Evolutionary conservation across 176 grass and related monocot genomes (phyloP).

Genomic region (Oryza punctata): DNA sequence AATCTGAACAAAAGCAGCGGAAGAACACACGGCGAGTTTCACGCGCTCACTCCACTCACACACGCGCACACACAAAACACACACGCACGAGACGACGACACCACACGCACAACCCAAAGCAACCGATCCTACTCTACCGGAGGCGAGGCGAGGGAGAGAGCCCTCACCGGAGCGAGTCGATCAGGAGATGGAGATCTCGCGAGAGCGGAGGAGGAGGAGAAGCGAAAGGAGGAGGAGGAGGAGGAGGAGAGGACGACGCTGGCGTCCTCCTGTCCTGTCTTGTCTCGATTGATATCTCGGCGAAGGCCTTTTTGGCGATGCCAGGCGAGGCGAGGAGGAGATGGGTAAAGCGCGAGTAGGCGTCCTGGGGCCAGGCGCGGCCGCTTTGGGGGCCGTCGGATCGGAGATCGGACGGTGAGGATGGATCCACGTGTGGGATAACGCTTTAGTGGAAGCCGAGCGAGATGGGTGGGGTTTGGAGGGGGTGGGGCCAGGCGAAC

Average conservation of each 20-base stretch:
- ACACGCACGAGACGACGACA: no score
- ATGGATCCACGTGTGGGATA: conserved; percentile 28
- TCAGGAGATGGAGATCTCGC: neutral
- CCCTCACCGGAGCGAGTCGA: conserved; percentile 23
- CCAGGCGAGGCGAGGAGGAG: neutral
- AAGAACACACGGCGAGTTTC: neutral
- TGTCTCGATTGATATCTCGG: neutral
- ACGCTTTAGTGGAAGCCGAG: conserved; percentile 42
- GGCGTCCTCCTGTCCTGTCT: neutral
- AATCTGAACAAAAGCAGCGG: neutral
- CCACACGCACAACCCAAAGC: neutral
- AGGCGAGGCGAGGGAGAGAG: neutral
- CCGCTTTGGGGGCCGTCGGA: neutral
- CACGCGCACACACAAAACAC: no score
- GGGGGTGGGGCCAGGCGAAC: neutral
- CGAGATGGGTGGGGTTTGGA: neutral
- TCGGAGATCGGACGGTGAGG: fast-evolving
- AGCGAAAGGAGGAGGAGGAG: neutral
- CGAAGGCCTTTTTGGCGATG: conserved; percentile 30
- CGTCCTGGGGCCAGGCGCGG: neutral
- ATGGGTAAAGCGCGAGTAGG: conserved; percentile 5
- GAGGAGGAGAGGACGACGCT: neutral
- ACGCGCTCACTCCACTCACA: no score
- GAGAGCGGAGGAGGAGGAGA: neutral
- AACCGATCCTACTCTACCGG: neutral